Conservation (phyloP, 345 rosid species). For the Garcia nutans region DNA sequence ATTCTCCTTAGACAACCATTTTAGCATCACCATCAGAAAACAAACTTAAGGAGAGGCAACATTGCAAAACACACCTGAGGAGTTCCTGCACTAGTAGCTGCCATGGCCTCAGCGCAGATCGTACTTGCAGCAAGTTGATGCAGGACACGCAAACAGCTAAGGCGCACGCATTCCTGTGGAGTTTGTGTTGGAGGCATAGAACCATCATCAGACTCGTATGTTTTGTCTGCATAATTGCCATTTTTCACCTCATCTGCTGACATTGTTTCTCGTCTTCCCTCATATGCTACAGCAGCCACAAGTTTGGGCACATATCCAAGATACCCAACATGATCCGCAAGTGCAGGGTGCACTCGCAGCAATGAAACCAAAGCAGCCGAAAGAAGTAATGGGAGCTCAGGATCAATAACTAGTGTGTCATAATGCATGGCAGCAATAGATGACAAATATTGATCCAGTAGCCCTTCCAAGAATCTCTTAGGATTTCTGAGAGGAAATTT, state of each 20-base stretch:
- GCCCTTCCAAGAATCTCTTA: slow-evolving; percentile 94
- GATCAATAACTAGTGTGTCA: slow-evolving; percentile 71
- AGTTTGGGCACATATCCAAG: slow-evolving; percentile 99
- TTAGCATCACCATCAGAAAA: background rate
- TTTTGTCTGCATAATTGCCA: slow-evolving; percentile 45
- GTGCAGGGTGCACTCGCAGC: slow-evolving; percentile 96
- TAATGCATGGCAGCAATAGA: slow-evolving; percentile 94
- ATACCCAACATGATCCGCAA: slow-evolving; percentile 95
- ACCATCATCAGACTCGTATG: slow-evolving; percentile 54
- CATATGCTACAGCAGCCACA: slow-evolving; percentile 95
- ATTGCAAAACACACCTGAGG: slow-evolving; percentile 62
- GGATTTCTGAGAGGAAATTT: slow-evolving; percentile 97
- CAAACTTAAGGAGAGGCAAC: background rate
- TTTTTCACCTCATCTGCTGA: slow-evolving; percentile 60
- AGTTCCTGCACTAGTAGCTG: slow-evolving; percentile 90
- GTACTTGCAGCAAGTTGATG: slow-evolving; percentile 99
- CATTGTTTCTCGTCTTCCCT: slow-evolving; percentile 90
- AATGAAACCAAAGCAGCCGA: slow-evolving; percentile 98
- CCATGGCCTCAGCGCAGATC: slow-evolving; percentile 98
- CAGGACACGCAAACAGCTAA: slow-evolving; percentile 92
- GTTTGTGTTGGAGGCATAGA: slow-evolving; percentile 63
- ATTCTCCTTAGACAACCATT: background rate
- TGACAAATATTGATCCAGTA: slow-evolving; percentile 88
- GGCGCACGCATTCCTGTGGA: slow-evolving; percentile 95
- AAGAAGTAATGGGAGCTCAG: slow-evolving; percentile 91